Conservation (phyloP, 192 early-diverging fungal species). For the Entomortierella parvispora region DNA sequence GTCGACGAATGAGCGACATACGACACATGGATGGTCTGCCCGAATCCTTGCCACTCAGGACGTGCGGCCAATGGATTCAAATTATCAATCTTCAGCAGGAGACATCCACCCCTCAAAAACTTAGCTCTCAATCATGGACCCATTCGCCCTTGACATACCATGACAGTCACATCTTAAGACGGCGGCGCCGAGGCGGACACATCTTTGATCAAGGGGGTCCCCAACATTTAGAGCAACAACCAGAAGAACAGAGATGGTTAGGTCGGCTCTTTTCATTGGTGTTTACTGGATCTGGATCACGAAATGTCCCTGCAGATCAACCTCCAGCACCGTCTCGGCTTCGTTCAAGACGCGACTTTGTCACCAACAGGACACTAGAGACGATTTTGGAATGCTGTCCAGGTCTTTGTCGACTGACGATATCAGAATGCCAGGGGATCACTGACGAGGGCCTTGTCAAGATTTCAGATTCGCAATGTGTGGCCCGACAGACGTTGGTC, state of each 20-base stretch:
- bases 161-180: not conserved
- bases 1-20: conserved; percentile 11
- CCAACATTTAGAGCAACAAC: no score
- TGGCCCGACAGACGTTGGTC: conserved; percentile 12
- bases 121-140: conserved; percentile 11
- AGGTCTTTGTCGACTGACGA: conserved; percentile 41
- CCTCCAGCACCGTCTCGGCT: conserved; percentile 17
- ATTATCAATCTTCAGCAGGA: conserved; percentile 45
- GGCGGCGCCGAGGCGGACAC: not conserved
- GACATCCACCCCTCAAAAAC: conserved; percentile 10
- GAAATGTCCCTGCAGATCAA: not conserved
- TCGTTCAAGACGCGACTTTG: conserved; percentile 22
- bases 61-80: conserved; percentile 48
- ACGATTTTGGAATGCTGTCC: conserved; percentile 51
- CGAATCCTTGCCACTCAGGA: conserved; percentile 11
- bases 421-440: conserved; percentile 51
- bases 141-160: not conserved
- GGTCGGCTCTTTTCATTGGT: no score
- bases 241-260: no score
- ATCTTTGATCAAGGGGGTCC: no score
- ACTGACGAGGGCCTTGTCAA: conserved; percentile 23
- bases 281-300: no score
- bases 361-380: conserved; percentile 48
- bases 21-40: conserved; percentile 25
- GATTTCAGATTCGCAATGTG: conserved; percentile 17